phyloP scores from a whole-genome alignment of 73 alveolate genomes.

The Tetrahymena elliotti region DNA sequence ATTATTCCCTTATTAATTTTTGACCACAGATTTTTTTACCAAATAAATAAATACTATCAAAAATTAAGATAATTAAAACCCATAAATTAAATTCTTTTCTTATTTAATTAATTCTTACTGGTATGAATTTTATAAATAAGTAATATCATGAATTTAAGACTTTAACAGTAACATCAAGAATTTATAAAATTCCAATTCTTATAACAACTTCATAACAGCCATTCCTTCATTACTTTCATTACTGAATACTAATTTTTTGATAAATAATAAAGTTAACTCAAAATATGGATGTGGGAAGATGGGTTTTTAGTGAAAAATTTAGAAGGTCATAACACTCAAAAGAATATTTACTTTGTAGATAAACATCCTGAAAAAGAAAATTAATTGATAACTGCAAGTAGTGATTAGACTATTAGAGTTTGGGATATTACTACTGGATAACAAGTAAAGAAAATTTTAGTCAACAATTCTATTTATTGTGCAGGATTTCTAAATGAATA shows the following conservation, averaged over 20 bases:
- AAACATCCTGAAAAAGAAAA: not conserved
- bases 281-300: not conserved
- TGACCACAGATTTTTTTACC: not conserved
- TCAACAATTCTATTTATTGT: not conserved
- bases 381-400: not conserved
- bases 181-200: too few species aligned
- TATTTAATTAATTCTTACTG: not conserved
- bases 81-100: not conserved
- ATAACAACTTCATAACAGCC: too few species aligned
- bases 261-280: not conserved
- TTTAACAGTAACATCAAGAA: too few species aligned
- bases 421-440: not conserved
- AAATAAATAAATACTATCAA: not conserved
- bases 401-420: not conserved
- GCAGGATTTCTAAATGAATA: not conserved
- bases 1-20: too few species aligned
- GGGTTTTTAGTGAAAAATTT: not conserved
- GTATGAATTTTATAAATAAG: not conserved
- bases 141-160: not conserved
- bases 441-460: not conserved
- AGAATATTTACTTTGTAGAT: not conserved
- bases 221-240: too few species aligned
- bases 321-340: not conserved
- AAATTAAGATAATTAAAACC: not conserved
- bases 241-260: too few species aligned